phyloP scores from a whole-genome alignment of 345 rosid genomes.

The Crucihimalaya himalaica region DNA sequence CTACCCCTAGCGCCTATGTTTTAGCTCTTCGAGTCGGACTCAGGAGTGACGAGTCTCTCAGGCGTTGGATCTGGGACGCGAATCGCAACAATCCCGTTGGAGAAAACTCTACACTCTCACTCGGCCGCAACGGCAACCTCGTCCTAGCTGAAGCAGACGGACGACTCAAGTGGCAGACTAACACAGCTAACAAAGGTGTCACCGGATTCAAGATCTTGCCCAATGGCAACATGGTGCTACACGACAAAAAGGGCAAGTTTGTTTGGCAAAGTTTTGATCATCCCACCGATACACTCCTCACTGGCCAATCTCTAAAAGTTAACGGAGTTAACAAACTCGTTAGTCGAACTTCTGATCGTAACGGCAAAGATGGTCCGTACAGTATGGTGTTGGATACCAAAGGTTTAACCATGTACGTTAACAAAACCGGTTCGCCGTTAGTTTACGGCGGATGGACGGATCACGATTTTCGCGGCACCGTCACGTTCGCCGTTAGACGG shows the following conservation, averaged over 20 bases:
- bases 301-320: constrained; percentile 47
- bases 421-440: constrained; percentile 42
- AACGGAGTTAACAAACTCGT: constrained; percentile 52
- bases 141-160: constrained; percentile 62
- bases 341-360: constrained; percentile 49
- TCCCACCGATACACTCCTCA: constrained; percentile 64
- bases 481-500: constrained; percentile 28
- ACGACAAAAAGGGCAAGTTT: constrained; percentile 49
- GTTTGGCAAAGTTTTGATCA: constrained; percentile 63
- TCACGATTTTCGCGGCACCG: constrained; percentile 37
- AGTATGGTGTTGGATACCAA: constrained; percentile 55
- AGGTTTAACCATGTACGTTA: constrained; percentile 44
- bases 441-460: constrained; percentile 33
- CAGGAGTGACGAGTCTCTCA: constrained; percentile 37
- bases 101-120: constrained; percentile 54
- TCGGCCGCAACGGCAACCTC: constrained; percentile 59
- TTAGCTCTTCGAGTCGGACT: constrained; percentile 52
- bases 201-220: constrained; percentile 49
- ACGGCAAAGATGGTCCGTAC: constrained; percentile 51
- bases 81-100: constrained; percentile 59
- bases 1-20: constrained; percentile 60
- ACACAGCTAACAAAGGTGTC: constrained; percentile 69
- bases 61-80: constrained; percentile 75
- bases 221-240: constrained; percentile 65
- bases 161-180: constrained; percentile 60